Evolutionary conservation across 108 stramenopile genomes (phyloP), one percentile per base, ranked within the genome.

Genomic region (Nitzschia palea): DNA sequence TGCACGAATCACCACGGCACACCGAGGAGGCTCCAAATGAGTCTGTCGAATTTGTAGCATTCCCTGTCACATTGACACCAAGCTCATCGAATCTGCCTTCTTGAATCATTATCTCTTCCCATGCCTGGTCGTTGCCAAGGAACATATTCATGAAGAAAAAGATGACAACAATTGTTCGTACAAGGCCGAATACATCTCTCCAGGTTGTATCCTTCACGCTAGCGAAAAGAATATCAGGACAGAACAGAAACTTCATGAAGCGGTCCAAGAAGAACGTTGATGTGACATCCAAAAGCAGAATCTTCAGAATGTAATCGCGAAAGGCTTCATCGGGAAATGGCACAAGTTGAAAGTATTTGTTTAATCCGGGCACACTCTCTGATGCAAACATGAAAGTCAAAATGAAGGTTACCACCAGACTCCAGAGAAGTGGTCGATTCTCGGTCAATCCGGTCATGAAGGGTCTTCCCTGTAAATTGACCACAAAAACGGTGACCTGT

Each of bases 381-480:
- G 88, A 92, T 26, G 95, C 90, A 79, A 91, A 94, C 88, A 93
- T 91, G 72, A 94, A 93, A 23, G 91, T 90, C 52, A 92, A 68
- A 53, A 91, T 87, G 37, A 92, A 91, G 1, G 96, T 93, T 29
- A 87, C 90, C n/a, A 91, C 65, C 43, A 98, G 77, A 76, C 94
- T 95, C 82, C 88, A 97, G 14, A 98, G 75, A 29, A 98, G 85
- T 17, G 98, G 94, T 15, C 83, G 81, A 71, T 99, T 98, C 71
- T 98, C 97, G 5, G 91, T 82, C 59, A 99, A 68, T n/a, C 98
- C 98, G 1, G 87, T 95, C 98, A 99, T 99, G 80, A 96, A 99
- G 10, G 98, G 98, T 12, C 93, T 78, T 17, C 98, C 98, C 86
- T 99, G 97, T 27, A 97, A 84, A 68, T 98, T 98, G 34, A 98